Evolutionary conservation across 768 basidiomycete genomes (phyloP), one percentile per base, ranked within the genome.

Genomic region (Tricholomella constricta): DNA sequence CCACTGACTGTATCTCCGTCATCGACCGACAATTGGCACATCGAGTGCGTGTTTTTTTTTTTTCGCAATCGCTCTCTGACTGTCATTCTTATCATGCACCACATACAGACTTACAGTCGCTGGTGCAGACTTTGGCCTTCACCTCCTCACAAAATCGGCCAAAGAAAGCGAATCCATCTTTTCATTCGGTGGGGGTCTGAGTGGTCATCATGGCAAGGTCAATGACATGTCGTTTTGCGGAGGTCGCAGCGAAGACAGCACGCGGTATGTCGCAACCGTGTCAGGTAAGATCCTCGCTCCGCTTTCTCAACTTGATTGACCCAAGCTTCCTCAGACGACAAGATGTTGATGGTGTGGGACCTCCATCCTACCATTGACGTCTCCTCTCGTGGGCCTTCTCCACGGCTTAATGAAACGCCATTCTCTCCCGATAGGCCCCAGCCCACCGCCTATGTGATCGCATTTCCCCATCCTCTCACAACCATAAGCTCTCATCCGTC

Each of bases 271-370:
- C 54, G 91, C 88, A 7, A 89, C 89, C 9, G 87, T 90, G 25
- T 89, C 90, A 51, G 89, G 90, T 84, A 62, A 52, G 70, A 53
- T 46, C 17, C 19, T 12, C 36, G 26, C 48, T 22, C 25, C 6
- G n/a, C 19, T 41, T 25, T 20, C 11, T 54, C 22, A 23, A 31
- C 46, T 22, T 51, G 57, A 40, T 29, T 54, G 51, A 47, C 52
- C 56, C 27, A 51, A 52, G 26, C 37, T 22, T 23, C 34, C 45
- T 20, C 48, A 89, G 89, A 91, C 59, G 91, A 92, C 70, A 88
- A 83, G 65, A 86, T 88, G 80, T 78, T 91, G 34, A 87, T 91
- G 83, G 83, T 92, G 6, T 92, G 91, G 91, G 89, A 92, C 68
- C 77, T 93, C n/a, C 73, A 79, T 60, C 89, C 90, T 0, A 64